These are phyloP conservation scores for Penicillium crystallinum DNA, from an alignment of 495 filamentous ascomycete species.

Conservation along the genomic window DNA sequence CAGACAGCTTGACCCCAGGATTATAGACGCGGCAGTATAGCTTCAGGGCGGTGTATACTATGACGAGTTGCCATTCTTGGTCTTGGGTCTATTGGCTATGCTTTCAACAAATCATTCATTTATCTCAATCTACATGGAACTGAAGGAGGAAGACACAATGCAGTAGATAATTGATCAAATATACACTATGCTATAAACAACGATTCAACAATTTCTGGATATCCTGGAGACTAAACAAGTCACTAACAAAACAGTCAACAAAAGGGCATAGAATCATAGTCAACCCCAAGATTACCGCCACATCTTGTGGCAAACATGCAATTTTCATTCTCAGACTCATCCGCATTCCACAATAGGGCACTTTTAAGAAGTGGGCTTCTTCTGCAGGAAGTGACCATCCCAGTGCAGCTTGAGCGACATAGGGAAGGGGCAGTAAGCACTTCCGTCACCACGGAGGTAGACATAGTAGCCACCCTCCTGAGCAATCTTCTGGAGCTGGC, in stretches of 20 bases:
- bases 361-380: slow-evolving; percentile 1
- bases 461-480: slow-evolving; percentile 54
- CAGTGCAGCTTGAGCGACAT: slow-evolving; percentile 41
- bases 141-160: neutral
- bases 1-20: neutral
- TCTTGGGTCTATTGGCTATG: neutral
- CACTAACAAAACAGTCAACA: neutral
- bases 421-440: slow-evolving; percentile 68
- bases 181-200: slow-evolving; percentile 1
- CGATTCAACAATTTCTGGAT: slow-evolving; percentile 7
- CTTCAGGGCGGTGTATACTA: neutral
- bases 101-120: neutral
- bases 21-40: slow-evolving; percentile 3
- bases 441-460: slow-evolving; percentile 73
- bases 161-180: neutral
- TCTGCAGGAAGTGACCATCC: slow-evolving; percentile 18
- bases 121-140: neutral
- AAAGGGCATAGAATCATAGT: slow-evolving; percentile 3
- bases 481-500: slow-evolving; percentile 66
- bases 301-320: neutral
- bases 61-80: neutral
- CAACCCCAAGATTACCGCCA: neutral
- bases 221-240: slow-evolving; percentile 4
- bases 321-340: neutral
- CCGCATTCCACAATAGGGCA: neutral